A percentile compares a stretch with the other conserved stretches of the same genome.
Evolutionary conservation across 2,329 filamentous ascomycete species (phyloP).

Genomic region (Dactylella cylindrospora): DNA sequence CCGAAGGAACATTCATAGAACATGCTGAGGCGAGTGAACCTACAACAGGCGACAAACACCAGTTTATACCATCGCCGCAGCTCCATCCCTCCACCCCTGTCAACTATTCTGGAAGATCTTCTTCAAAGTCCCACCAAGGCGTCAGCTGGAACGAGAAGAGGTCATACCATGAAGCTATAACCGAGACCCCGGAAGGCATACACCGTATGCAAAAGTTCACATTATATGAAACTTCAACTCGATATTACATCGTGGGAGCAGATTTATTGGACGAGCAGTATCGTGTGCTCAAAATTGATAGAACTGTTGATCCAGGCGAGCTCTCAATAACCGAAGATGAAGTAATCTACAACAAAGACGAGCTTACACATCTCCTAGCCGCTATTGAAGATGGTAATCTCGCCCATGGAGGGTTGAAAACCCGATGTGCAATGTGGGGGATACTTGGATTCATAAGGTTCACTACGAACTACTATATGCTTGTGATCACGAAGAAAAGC

Average conservation of each 20-base stretch:
- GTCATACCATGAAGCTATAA: slow-evolving; percentile 11
- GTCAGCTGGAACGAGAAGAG: slow-evolving; percentile 24
- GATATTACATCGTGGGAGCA: slow-evolving; percentile 91
- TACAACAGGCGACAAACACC: slow-evolving; percentile 7
- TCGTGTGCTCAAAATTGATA: slow-evolving; percentile 90
- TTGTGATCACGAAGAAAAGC: slow-evolving; percentile 91
- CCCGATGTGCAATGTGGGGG: slow-evolving; percentile 90
- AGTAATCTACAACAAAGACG: slow-evolving; percentile 85
- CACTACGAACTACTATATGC: slow-evolving; percentile 95
- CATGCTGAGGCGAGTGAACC: slow-evolving; percentile 17
- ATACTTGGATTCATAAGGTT: slow-evolving; percentile 93
- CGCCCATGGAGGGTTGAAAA: slow-evolving; percentile 80
- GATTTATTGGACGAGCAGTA: slow-evolving; percentile 87
- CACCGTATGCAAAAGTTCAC: slow-evolving; percentile 89
- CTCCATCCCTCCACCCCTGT: slow-evolving; percentile 21
- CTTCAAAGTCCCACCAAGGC: background rate
- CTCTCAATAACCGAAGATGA: slow-evolving; percentile 89
- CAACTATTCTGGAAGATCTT: slow-evolving; percentile 15
- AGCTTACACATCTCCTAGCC: slow-evolving; percentile 90
- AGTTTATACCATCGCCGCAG: slow-evolving; percentile 25
- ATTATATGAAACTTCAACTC: slow-evolving; percentile 90
- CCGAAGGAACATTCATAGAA: slow-evolving; percentile 33
- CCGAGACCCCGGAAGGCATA: slow-evolving; percentile 52
- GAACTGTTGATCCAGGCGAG: slow-evolving; percentile 76
- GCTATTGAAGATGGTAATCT: slow-evolving; percentile 95